phyloP scores from a whole-genome alignment of 2,329 filamentous ascomycete genomes.

The Pezicula neosporulosa region DNA sequence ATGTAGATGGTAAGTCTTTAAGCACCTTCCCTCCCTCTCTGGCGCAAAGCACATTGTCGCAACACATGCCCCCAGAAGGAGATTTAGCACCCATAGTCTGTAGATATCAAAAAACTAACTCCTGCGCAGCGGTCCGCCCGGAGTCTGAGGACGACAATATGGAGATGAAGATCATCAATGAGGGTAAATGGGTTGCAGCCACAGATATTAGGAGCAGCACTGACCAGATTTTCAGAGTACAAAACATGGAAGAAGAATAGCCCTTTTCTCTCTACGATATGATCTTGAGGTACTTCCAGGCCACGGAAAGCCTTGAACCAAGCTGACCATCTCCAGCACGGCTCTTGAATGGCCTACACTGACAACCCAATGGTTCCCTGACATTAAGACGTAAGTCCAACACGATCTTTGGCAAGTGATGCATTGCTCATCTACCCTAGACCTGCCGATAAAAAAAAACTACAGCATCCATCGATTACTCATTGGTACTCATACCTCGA shows the following conservation, averaged over 20 bases:
- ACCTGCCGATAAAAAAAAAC: conserved; percentile 82
- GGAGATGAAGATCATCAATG: conserved; percentile 89
- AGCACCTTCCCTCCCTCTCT: not conserved
- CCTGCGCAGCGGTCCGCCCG: conserved; percentile 45
- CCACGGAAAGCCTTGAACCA: not conserved
- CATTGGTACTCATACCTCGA: conserved; percentile 91
- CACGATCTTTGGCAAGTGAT: not conserved
- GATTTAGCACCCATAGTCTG: conserved; percentile 6
- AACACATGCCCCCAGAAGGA: conserved; percentile 5
- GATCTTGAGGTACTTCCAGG: conserved; percentile 68
- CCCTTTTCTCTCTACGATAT: conserved; percentile 95
- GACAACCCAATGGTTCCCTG: conserved; percentile 97
- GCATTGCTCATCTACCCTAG: conserved; percentile 29
- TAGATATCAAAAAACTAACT: conserved; percentile 14
- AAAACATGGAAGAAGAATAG: conserved; percentile 99
- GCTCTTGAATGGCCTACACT: conserved; percentile 97
- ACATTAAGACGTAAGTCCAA: conserved; percentile 68
- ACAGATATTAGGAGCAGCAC: not conserved
- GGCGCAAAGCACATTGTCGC: not conserved
- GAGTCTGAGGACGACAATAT: conserved; percentile 66
- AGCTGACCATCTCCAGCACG: conserved; percentile 49
- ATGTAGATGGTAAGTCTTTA: conserved; percentile 44
- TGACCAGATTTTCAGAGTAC: conserved; percentile 64
- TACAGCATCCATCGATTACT: conserved; percentile 85
- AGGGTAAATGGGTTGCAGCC: conserved; percentile 52